Conservation (phyloP, 805 yeast species). For the Saturnispora diversa region DNA sequence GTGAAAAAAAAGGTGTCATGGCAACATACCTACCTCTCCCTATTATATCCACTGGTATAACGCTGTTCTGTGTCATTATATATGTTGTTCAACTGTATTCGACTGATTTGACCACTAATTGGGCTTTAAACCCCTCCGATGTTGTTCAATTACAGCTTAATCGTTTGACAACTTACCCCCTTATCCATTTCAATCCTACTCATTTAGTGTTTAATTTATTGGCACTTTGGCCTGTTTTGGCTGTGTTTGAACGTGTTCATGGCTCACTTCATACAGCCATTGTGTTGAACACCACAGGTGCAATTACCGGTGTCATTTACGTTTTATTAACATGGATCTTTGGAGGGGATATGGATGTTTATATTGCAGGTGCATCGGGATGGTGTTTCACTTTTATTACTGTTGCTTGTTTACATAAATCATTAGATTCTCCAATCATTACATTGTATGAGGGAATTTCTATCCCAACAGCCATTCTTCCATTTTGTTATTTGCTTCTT, state of each 20-base stretch:
- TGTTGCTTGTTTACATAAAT: constrained; percentile 42
- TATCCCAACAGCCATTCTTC: constrained; percentile 54
- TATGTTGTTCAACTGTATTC: not conserved
- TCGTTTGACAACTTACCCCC: constrained; percentile 61
- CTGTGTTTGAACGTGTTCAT: constrained; percentile 58
- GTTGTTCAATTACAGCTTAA: constrained; percentile 41
- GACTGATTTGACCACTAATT: constrained; percentile 15
- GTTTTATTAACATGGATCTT: constrained; percentile 45
- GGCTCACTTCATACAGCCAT: constrained; percentile 87
- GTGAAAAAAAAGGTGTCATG: not conserved
- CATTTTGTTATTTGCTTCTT: constrained; percentile 44
- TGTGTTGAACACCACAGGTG: constrained; percentile 64
- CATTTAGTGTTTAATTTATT: constrained; percentile 56
- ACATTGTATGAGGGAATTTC: constrained; percentile 28
- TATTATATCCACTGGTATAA: constrained; percentile 12
- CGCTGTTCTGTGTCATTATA: not conserved
- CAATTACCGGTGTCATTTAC: constrained; percentile 58
- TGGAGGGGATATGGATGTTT: constrained; percentile 47
- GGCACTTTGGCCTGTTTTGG: constrained; percentile 50
- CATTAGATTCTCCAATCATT: constrained; percentile 16
- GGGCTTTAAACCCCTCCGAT: constrained; percentile 50
- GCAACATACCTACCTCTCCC: constrained; percentile 9
- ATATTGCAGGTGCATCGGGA: constrained; percentile 64
- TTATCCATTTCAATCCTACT: constrained; percentile 53
- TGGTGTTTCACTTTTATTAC: constrained; percentile 64